These are phyloP conservation scores for Trichoderma asperelloides DNA, from an alignment of 495 filamentous ascomycete genomes.

Conservation along the genomic window DNA sequence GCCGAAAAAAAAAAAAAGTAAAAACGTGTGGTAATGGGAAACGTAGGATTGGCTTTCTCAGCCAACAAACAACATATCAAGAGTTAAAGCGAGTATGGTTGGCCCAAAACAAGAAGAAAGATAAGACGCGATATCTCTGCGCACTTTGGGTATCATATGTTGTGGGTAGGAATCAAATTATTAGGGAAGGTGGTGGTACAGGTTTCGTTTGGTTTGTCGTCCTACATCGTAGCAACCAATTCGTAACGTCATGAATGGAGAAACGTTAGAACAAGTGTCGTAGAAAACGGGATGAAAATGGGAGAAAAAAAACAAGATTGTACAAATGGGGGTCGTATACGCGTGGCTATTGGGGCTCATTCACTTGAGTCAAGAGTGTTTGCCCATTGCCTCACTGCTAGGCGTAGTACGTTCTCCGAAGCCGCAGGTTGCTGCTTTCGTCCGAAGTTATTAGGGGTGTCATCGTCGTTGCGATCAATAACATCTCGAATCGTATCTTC, in stretches of 20 bases:
- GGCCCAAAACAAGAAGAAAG: not conserved
- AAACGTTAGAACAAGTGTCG: slow-evolving; percentile 1
- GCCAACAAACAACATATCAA: not conserved
- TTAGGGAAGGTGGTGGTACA: not conserved
- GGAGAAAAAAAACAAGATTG: not conserved
- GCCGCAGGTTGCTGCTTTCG: slow-evolving; percentile 10
- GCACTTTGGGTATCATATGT: not conserved
- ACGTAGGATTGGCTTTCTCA: not conserved
- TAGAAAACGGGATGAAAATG: not conserved
- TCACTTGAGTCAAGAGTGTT: slow-evolving; percentile 31
- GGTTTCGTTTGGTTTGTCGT: not conserved
- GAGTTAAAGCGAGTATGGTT: no score
- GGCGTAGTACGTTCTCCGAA: slow-evolving; percentile 30
- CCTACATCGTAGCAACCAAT: not conserved
- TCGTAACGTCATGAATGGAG: not conserved
- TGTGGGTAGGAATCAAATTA: not conserved
- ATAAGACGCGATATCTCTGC: not conserved
- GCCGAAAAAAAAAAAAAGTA: not conserved
- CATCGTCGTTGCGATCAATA: slow-evolving; percentile 21
- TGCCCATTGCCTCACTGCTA: slow-evolving; percentile 37
- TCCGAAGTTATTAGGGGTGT: slow-evolving; percentile 3
- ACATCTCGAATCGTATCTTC: slow-evolving; percentile 40
- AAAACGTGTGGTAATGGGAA: not conserved
- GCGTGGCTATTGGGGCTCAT: slow-evolving; percentile 9
- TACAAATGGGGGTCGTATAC: not conserved